A percentile compares a stretch with the other conserved stretches of the same genome.
These are phyloP conservation scores for Naganishia liquefaciens DNA, from an alignment of 1,284 basidiomycete genomes.

Conservation along the genomic window DNA sequence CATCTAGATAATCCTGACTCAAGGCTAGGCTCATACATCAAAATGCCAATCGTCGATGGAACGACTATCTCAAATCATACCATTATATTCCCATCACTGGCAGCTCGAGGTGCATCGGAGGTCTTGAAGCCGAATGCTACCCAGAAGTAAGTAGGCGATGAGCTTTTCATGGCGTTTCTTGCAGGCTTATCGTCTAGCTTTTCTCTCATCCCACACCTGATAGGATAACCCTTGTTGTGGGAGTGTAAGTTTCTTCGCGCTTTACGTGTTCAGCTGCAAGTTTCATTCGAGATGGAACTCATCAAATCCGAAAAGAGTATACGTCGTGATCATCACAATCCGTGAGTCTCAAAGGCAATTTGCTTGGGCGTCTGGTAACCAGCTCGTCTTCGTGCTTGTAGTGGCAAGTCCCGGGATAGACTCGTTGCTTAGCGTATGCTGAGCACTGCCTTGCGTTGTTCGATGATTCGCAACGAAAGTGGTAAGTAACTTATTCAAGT, in stretches of 20 bases:
- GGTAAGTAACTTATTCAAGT: too few relatives aligned
- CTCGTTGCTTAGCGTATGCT: too few relatives aligned
- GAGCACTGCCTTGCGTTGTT: too few relatives aligned
- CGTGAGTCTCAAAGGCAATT: slow-evolving; percentile 38
- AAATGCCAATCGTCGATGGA: not conserved
- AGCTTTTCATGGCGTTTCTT: not conserved
- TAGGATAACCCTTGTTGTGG: slow-evolving; percentile 48
- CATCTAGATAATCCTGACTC: not conserved
- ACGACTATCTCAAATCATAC: not conserved
- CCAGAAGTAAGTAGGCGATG: slow-evolving; percentile 34
- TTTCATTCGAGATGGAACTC: not conserved
- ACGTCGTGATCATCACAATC: slow-evolving; percentile 45
- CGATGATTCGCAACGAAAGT: too few relatives aligned
- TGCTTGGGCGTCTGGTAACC: too few relatives aligned
- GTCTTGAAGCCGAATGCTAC: slow-evolving; percentile 35
- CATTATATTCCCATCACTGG: not conserved
- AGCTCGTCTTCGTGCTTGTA: too few relatives aligned
- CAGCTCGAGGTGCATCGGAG: not conserved
- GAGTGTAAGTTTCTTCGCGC: slow-evolving; percentile 30
- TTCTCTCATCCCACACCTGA: not conserved
- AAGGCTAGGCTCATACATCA: not conserved
- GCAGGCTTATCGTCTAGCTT: not conserved
- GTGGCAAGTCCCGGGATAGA: too few relatives aligned
- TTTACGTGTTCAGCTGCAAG: not conserved
- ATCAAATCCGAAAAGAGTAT: slow-evolving; percentile 30